Base-by-base conservation (phyloP, 495 filamentous ascomycete genomes). In the Rhizodiscina lignyota region DNA sequence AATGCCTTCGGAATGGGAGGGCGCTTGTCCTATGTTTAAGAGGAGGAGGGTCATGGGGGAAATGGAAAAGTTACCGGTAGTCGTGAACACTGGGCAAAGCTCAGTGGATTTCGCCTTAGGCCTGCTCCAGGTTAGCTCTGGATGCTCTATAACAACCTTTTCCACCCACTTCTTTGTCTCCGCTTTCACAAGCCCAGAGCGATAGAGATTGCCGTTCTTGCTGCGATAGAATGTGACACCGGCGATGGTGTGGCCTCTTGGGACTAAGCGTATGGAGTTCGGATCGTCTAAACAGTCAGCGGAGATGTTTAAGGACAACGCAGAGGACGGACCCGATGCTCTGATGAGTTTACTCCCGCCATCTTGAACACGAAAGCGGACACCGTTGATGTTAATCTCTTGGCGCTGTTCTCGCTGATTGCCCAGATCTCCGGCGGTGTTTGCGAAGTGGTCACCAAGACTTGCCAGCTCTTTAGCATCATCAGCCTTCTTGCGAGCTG, bases 161-260 rank as follows among this genome's bases (percentile, higher is more conserved):
- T 79, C 65, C 67, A 43, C 70, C 70, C 30, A 65, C 67, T 48
- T 5, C 17, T 5, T 10, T 21, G 5, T 5, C 17, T 16, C n/a
- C 20, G 17, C 8, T 11, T 72, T 73, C 34, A 83, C 62, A 35
- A 80, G 58, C 19, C 75, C 76, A 42, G 74, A 64, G 31, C 84
- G 81, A 47, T 83, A 79, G 35, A 96, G 68, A 38, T 96, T 96
- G 35, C 87, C 87, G 45, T 78, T 79, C 53, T 89, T 92, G 56
- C 81, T 94, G 37, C 87, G 70, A 42, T 83, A 68, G 55, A 94
- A 96, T 27, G 67, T 73, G 38, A 94, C 83, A 33, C 86, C 86
- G 21, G 74, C 83, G 42, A 96, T 61, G 3, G 62, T 63, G 19
- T n/a, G 82, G 70, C 52, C 67, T 66, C 55, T 86, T 93, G 0